Base-by-base conservation (phyloP, 1,139 yeast genomes). In the Magnusiomyces sp. region DNA sequence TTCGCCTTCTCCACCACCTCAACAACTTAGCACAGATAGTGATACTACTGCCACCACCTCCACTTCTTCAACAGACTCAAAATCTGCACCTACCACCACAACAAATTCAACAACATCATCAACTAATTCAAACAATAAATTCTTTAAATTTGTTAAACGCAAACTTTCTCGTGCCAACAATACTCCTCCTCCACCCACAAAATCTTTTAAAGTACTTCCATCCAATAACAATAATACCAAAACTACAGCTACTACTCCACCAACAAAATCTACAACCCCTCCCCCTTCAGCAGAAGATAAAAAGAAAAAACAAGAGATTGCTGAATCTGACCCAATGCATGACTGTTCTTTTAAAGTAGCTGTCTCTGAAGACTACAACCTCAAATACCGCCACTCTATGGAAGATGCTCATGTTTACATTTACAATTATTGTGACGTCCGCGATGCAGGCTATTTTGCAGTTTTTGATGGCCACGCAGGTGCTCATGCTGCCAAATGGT, bases 401-500 rank as follows among this genome's bases (percentile, higher is more conserved):
- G 99, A 92, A 64, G 99, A 92, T 65, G 95, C 94, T 10, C 97
- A 92, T 65, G 86, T 95, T 0, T 88, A 85, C 62, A 89, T 89
- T 43, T 92, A 95, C 59, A 89, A 92, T 68, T 92, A 85, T 70
- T 94, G 92, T 31, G 95, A 88, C 59, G 68, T 85, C 50, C 75
- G 83, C 19, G 97, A 90, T 64, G 86, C 95, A 83, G 98, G 97
- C 2, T 92, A 87, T 65, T 90, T 92, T 74, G 98, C 95, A 14
- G 77, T 92, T 3, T 92, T 89, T 67, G 99, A 92, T 67, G 99
- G 99, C 13, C 99, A 92, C 68, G 98, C 97, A 2, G 99, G 99
- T 16, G 80, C 82, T 54, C 88, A 81, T 57, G 83, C 95, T 9
- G 95, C 98, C 1, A 80, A 94, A 59, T 92, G 95, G 95, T 89